Evolutionary conservation across 257 asterid genomes (phyloP), one percentile per base, ranked within the genome.

Genomic region (Solanum paucissectum): DNA sequence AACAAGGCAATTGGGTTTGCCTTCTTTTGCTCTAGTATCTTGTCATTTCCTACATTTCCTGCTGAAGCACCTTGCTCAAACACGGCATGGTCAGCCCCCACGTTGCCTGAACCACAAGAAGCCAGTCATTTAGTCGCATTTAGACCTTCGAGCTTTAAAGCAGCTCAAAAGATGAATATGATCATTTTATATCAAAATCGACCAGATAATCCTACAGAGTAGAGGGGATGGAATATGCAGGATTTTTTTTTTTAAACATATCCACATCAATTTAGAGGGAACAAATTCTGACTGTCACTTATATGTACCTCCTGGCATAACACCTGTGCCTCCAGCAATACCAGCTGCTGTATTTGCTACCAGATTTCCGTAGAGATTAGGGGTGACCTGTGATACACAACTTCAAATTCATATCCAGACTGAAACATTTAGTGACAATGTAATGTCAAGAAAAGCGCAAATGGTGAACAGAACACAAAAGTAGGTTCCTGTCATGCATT

Each of bases 31-130:
- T 88, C 92, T 12, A 94, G 87, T 34, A 93, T 9, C 46, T 94
- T 93, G 69, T 94, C 98, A 33, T 90, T 96, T 88, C 98, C 98
- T 34, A 96, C 99, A 86, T 96, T 96, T 86, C 99, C 99, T 37
- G 99, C 98, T 36, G 99, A 96, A 38, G 99, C 99, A 75, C 99
- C 99, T 94, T 96, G 99, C 95, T 96, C 98, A 74, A 96, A 96
- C 49, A 96, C 85, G 27, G 99, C 99, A 89, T 94, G 98, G 84
- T 94, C 99, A 29, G 98, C 97, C 88, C 98, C 99, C 73, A 95
- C 98, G 77, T 96, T 96, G 46, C 99, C 99, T 96, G 92, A 46
- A 1, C 44, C 69, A 82, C 69, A 82, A 46, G 29, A 18, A 49
- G 44, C 69, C 86, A 82, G 8, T 1, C 68, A 40, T 23, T 4